Evolutionary conservation across 805 yeast genomes (phyloP), one percentile per base, ranked within the genome.

Genomic region (Cyberlindnera maritima): DNA sequence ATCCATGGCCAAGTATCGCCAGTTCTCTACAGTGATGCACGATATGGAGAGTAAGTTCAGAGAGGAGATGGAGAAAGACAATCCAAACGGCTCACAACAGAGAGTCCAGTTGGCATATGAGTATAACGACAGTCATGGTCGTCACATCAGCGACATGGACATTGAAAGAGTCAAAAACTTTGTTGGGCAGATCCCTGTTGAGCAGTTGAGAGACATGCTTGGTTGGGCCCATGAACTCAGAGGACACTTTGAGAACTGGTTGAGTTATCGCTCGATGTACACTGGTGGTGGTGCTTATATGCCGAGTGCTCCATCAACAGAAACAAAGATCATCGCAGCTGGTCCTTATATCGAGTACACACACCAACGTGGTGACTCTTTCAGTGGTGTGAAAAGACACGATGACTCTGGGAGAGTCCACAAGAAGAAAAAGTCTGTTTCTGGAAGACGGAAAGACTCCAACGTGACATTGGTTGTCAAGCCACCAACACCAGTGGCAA

Each of bases 11-110:
- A 39, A 42, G 8, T 50, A 53, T 44, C 47, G 47, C 5, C 32
- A 37, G 4, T 39, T 60, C 29, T 41, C 43, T 12, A 35, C 41
- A 6, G 50, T 52, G 8, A 43, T 59, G 17, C 44, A 39, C 19
- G 62, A 58, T 20, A 48, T 61, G 32, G 47, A 49, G 13, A 38
- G 21, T 12, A 59, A 54, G 43, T 59, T 60, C 23, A n/a, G 39
- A 4, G 35, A 17, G 6, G 49, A 54, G 9, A 20, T 57, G 38
- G 44, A 36, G 6, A 10, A 12, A 21, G 47, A 40, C 20, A 20
- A 9, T 14, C 20, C 32, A 15, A 15, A 23, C 11, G 23, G 18
- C n/a, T 17, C 18, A 15, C 35, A 20, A 25, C 36, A 23, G 12
- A 18, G 41, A 20, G 20, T 42, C 5, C 46, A 39, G 7, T 28